Conservation (phyloP, 2,329 filamentous ascomycete species). For the Diaporthe humulicola region DNA sequence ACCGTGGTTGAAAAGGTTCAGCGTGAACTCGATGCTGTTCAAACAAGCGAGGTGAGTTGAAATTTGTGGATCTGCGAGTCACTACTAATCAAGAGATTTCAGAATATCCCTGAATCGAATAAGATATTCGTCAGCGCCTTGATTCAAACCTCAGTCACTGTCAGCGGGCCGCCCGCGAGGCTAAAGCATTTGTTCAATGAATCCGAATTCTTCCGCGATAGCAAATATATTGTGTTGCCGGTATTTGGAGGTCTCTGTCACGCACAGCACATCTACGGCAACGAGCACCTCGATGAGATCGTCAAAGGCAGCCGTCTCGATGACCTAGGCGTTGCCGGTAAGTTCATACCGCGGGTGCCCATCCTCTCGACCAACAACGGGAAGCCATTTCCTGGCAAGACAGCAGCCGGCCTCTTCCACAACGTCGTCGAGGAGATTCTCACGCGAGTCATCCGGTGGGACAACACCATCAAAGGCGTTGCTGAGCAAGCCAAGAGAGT, state of each 20-base stretch:
- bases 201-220: conserved; percentile 48
- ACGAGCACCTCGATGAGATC: background rate
- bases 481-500: background rate
- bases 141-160: conserved; percentile 49
- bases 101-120: conserved; percentile 45
- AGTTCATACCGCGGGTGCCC: conserved; percentile 44
- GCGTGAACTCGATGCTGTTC: conserved; percentile 52
- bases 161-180: conserved; percentile 61
- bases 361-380: conserved; percentile 51
- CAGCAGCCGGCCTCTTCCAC: conserved; percentile 44
- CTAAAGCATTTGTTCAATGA: conserved; percentile 49
- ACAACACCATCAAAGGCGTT: conserved; percentile 45
- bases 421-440: conserved; percentile 49
- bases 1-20: conserved; percentile 50
- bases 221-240: conserved; percentile 49
- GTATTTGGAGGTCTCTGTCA: background rate
- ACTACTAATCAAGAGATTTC: background rate
- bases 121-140: conserved; percentile 58
- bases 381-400: conserved; percentile 44
- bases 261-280: background rate
- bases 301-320: background rate
- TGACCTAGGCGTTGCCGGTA: too few species aligned
- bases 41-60: conserved; percentile 43
- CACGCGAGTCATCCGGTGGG: conserved; percentile 48
- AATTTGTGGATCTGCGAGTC: too few species aligned